Conservation (phyloP, 176 grass and related monocot genomes). For the Eragrostis nindensis region DNA sequence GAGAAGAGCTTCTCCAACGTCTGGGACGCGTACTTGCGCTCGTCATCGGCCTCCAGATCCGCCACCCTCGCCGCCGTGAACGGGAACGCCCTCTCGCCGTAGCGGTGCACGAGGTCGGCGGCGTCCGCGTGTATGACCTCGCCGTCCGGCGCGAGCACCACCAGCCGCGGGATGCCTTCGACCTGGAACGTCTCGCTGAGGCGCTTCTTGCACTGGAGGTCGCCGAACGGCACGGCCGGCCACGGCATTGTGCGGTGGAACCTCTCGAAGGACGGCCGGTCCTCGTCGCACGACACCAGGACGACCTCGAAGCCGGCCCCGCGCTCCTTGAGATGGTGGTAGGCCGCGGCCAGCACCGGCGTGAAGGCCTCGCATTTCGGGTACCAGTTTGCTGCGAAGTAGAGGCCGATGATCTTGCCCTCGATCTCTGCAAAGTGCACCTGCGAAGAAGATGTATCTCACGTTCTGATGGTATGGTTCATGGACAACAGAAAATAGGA, state of each 20-base stretch:
- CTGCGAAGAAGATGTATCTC: slow-evolving; percentile 26
- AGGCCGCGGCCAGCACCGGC: slow-evolving; percentile 51
- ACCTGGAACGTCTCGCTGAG: slow-evolving; percentile 63
- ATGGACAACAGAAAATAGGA: neutral
- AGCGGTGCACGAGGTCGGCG: slow-evolving; percentile 56
- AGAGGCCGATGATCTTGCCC: slow-evolving; percentile 59
- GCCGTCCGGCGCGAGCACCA: slow-evolving; percentile 43
- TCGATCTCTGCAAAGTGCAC: slow-evolving; percentile 47
- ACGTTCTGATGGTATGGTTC: neutral
- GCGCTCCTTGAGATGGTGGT: slow-evolving; percentile 38
- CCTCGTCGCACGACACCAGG: slow-evolving; percentile 71
- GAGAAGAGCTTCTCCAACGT: slow-evolving; percentile 70
- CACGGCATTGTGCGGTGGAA: slow-evolving; percentile 70
- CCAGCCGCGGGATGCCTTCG: slow-evolving; percentile 67
- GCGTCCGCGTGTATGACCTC: slow-evolving; percentile 36
- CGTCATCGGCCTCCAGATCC: slow-evolving; percentile 59
- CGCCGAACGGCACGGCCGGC: slow-evolving; percentile 63
- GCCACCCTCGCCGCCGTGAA: slow-evolving; percentile 58
- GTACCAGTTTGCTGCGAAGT: slow-evolving; percentile 77
- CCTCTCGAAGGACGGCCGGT: slow-evolving; percentile 58
- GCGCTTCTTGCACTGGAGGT: slow-evolving; percentile 53
- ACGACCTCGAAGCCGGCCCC: slow-evolving; percentile 56
- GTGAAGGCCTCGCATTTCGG: slow-evolving; percentile 68
- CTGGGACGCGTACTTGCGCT: slow-evolving; percentile 59
- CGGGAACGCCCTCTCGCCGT: slow-evolving; percentile 57